Base-by-base conservation (phyloP, 202 grass and related monocot genomes). In the Schoenoplectus tabernaemontani region DNA sequence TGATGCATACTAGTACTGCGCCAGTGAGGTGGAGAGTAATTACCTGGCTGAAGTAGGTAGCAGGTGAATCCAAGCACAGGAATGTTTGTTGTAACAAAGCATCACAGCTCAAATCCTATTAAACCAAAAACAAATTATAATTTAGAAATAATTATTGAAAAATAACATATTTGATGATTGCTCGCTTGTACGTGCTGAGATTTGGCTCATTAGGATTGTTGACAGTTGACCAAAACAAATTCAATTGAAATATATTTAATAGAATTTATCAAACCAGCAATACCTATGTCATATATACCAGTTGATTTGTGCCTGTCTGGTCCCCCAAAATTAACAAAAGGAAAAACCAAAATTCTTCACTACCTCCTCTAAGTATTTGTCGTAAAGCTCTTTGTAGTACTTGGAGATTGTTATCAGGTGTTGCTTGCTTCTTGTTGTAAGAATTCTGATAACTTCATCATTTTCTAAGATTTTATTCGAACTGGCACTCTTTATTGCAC, bases 11-110 rank as follows among this genome's bases (percentile, higher is more conserved):
- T 22, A 38, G 43, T 79, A 38, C 6, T 3, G 4, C n/a, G 11
- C 17, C 47, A 0, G n/a, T 58, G 5, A n/a, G 24, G 63, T 0
- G 8, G 30, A 57, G 17, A 57, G 39, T 9, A n/a, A 57, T 86
- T 50, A 86, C 89, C 85, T 89, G n/a, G 84, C 91, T 88, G 91
- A 97, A 97, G 81, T 97, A 97, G 53, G 7, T 83, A 16, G 88
- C 84, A 33, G 95, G 89, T 80, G 89, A 78, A 57, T 85, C 87
- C 82, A 97, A 86, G 91, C 95, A 98, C 7, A 84, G 81, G 33
- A 87, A 89, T 30, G 88, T 6, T 81, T 98, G 91, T 33, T 80
- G n/a, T 43, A 90, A 80, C 0, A 80, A 70, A 56, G 79, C 86
- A 72, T 83, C 91, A 24, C 0, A 12, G 0, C 64, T 60, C 1